Evolutionary conservation across 2,329 filamentous ascomycete species (phyloP).

Genomic region (Alternaria sp.): DNA sequence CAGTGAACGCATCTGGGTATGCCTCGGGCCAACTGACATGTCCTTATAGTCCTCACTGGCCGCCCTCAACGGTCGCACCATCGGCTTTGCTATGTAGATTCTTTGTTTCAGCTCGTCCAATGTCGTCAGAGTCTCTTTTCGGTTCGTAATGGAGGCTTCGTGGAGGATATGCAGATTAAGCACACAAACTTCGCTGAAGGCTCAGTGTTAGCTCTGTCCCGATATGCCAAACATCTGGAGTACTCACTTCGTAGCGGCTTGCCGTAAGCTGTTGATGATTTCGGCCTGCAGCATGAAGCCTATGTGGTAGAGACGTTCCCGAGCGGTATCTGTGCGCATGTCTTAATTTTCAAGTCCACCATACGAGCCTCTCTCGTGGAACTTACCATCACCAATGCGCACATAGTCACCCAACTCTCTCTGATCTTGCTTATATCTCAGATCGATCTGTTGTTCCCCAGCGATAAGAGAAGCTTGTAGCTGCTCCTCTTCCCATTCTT

Average conservation of each 20-base stretch:
- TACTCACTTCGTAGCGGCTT: conserved; percentile 41
- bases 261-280: conserved; percentile 48
- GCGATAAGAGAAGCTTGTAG: conserved; percentile 48
- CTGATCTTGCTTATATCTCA: conserved; percentile 42
- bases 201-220: not conserved
- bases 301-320: conserved; percentile 48
- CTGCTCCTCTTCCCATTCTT: conserved; percentile 46
- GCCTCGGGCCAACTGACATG: not conserved
- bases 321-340: conserved; percentile 38
- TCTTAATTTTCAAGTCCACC: not conserved
- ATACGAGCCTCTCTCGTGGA: conserved; percentile 12
- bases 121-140: conserved; percentile 41
- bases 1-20: conserved; percentile 6
- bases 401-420: conserved; percentile 47
- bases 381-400: conserved; percentile 49
- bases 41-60: conserved; percentile 12
- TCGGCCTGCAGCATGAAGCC: conserved; percentile 51
- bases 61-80: conserved; percentile 23
- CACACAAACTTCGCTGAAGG: conserved; percentile 18
- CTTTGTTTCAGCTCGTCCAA: conserved; percentile 49
- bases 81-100: conserved; percentile 33
- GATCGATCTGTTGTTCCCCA: conserved; percentile 45
- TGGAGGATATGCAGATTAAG: conserved; percentile 47
- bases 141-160: conserved; percentile 46
- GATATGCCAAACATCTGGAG: conserved; percentile 3